Percentiles rank a stretch among this genome's conserved stretches.
Evolutionary conservation across 2,329 filamentous ascomycete species (phyloP).

Genomic region (Colletotrichum limetticola): DNA sequence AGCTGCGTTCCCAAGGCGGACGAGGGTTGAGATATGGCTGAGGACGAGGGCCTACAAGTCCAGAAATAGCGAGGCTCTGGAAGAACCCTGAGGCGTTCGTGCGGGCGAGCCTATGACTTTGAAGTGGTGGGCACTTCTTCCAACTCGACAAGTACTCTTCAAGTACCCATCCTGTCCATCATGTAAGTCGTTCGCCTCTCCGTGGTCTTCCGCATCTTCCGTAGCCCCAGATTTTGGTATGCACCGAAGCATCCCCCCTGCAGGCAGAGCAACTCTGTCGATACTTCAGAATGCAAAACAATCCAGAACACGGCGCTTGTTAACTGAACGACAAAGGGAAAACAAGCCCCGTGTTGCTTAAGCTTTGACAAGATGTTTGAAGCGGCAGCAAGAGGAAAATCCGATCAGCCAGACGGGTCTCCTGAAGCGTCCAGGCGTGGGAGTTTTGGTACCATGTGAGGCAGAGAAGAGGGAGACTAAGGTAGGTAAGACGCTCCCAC

Average conservation of each 20-base stretch:
- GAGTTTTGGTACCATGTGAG: neutral
- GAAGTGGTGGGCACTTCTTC: neutral
- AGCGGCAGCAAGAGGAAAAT: conserved; percentile 9
- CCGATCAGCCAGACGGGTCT: conserved; percentile 1
- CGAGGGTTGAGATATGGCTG: conserved; percentile 4
- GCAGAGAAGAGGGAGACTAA: neutral
- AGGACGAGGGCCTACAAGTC: neutral
- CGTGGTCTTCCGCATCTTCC: neutral
- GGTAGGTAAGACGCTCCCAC: neutral
- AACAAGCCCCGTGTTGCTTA: conserved; percentile 9
- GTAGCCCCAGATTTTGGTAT: neutral
- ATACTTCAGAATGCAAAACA: conserved; percentile 15
- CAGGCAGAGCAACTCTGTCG: conserved; percentile 9
- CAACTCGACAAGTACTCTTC: conserved; percentile 21
- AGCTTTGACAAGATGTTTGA: conserved; percentile 25
- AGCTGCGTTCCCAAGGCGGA: neutral
- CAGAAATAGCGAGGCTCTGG: conserved; percentile 2
- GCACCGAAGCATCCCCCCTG: neutral
- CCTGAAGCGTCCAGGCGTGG: conserved; percentile 24
- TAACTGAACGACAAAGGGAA: conserved; percentile 21
- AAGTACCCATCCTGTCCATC: neutral
- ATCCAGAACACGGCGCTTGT: neutral
- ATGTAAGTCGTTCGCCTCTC: neutral
- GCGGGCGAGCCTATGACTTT: conserved; percentile 2
- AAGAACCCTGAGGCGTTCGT: neutral